Conservation (phyloP, 352 stramenopile genomes). For the Globisporangium lucens region DNA sequence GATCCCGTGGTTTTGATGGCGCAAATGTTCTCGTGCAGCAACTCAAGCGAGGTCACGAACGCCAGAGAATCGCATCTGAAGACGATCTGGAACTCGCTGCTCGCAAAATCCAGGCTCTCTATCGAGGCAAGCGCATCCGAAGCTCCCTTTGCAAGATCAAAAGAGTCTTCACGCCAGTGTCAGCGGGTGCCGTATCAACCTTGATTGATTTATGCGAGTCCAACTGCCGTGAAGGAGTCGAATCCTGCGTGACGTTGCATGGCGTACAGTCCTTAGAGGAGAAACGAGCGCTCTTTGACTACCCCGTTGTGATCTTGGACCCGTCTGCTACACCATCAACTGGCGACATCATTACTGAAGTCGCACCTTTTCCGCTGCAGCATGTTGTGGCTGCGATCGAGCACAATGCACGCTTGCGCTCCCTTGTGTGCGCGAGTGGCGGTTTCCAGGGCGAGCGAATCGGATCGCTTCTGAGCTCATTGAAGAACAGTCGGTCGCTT, state of each 20-base stretch:
- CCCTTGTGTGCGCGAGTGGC: slow-evolving; percentile 32
- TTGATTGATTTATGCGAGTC: slow-evolving; percentile 29
- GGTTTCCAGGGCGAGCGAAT: slow-evolving; percentile 30
- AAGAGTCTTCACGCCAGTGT: slow-evolving; percentile 19
- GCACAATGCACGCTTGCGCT: slow-evolving; percentile 39
- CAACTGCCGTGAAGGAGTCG: slow-evolving; percentile 22
- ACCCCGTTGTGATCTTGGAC: slow-evolving; percentile 35
- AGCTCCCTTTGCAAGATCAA: slow-evolving; percentile 35
- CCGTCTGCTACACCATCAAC: not conserved
- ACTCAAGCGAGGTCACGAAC: slow-evolving; percentile 33
- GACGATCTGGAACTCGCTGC: slow-evolving; percentile 31
- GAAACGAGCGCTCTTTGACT: slow-evolving; percentile 51
- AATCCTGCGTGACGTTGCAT: slow-evolving; percentile 26
- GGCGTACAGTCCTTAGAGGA: slow-evolving; percentile 30
- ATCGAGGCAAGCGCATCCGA: slow-evolving; percentile 44
- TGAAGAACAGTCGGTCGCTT: slow-evolving; percentile 43
- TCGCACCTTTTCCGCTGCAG: slow-evolving; percentile 17
- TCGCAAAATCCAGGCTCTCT: slow-evolving; percentile 52
- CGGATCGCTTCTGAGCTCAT: slow-evolving; percentile 28
- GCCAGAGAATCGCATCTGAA: slow-evolving; percentile 12
- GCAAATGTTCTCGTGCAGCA: slow-evolving; percentile 47
- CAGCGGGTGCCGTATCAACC: slow-evolving; percentile 27
- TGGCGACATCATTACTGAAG: not conserved
- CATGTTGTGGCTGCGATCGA: slow-evolving; percentile 48
- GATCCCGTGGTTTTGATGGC: slow-evolving; percentile 8